These are phyloP conservation scores for Botrytis aclada DNA, from an alignment of 2,329 filamentous ascomycete genomes.

Conservation along the genomic window DNA sequence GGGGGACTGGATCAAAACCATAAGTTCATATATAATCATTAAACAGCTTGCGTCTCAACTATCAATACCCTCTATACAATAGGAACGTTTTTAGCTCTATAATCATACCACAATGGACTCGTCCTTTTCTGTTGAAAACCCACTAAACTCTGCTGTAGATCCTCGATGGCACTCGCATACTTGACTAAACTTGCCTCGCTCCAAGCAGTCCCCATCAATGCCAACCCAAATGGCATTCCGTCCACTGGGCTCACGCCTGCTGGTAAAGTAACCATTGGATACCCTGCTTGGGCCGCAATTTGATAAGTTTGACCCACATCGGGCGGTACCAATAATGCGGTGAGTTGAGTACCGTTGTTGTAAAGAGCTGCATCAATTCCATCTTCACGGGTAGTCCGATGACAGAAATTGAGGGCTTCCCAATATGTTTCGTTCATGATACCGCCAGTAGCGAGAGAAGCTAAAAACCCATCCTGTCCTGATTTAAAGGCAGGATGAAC, in stretches of 20 bases:
- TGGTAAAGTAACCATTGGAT: constrained; percentile 69
- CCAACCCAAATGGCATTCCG: constrained; percentile 61
- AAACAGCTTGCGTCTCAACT: not conserved
- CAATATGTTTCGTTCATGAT: constrained; percentile 62
- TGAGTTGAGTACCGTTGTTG: constrained; percentile 45
- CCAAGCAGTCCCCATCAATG: constrained; percentile 60
- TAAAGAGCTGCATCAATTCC: constrained; percentile 68
- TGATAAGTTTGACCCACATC: constrained; percentile 66
- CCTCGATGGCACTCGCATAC: constrained; percentile 62
- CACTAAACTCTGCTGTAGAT: constrained; percentile 43
- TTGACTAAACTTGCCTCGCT: constrained; percentile 54
- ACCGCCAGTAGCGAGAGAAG: constrained; percentile 59
- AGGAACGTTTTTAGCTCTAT: constrained; percentile 47
- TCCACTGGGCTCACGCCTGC: constrained; percentile 52
- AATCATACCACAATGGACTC: constrained; percentile 52
- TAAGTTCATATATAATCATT: not conserved
- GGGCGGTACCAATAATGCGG: constrained; percentile 65
- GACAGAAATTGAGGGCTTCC: constrained; percentile 62
- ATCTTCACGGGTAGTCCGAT: constrained; percentile 55
- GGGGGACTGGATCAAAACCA: not conserved
- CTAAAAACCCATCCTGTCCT: constrained; percentile 69
- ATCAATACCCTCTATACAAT: not conserved
- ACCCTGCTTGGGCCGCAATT: constrained; percentile 72
- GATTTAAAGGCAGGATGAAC: constrained; percentile 62
- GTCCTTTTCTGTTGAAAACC: constrained; percentile 47